Conservation (phyloP, 352 stramenopile genomes). For the Globisporangium spiculum region DNA sequence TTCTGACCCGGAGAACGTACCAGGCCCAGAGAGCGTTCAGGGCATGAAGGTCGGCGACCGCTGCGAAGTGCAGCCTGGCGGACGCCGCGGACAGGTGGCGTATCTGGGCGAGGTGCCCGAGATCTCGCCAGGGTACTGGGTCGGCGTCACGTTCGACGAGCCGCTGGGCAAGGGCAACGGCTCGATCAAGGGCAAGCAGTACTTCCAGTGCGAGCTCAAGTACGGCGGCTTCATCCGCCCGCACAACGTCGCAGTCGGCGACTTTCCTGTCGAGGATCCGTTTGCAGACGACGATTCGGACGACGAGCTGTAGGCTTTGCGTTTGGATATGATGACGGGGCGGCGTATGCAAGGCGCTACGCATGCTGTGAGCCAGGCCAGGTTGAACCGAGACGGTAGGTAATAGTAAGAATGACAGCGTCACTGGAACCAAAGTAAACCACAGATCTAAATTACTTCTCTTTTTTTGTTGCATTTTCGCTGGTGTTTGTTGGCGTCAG, state of each 20-base stretch:
- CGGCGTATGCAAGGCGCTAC: neutral
- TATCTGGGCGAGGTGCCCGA: conserved; percentile 93
- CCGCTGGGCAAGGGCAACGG: conserved; percentile 93
- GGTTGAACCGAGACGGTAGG: too few relatives aligned
- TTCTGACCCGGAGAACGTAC: conserved; percentile 38
- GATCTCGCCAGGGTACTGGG: conserved; percentile 89
- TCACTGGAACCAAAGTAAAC: conserved; percentile 9
- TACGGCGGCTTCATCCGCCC: conserved; percentile 95
- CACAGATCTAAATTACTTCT: conserved; percentile 55
- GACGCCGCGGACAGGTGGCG: conserved; percentile 88
- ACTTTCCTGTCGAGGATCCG: conserved; percentile 89
- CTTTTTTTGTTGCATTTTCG: conserved; percentile 22
- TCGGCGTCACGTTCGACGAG: conserved; percentile 97
- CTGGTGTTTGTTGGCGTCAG: conserved; percentile 14
- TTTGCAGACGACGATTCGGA: conserved; percentile 66
- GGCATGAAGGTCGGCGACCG: conserved; percentile 90
- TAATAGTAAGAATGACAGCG: neutral
- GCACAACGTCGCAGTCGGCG: conserved; percentile 91
- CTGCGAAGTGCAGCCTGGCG: conserved; percentile 97
- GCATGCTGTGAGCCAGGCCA: neutral
- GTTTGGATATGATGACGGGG: neutral
- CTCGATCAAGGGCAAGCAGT: conserved; percentile 86
- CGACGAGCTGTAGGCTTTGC: conserved; percentile 67
- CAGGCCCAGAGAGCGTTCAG: conserved; percentile 67
- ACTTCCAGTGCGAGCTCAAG: conserved; percentile 92